Conservation (phyloP, 306 rosid genomes). For the Vigna reflexopilosa region DNA sequence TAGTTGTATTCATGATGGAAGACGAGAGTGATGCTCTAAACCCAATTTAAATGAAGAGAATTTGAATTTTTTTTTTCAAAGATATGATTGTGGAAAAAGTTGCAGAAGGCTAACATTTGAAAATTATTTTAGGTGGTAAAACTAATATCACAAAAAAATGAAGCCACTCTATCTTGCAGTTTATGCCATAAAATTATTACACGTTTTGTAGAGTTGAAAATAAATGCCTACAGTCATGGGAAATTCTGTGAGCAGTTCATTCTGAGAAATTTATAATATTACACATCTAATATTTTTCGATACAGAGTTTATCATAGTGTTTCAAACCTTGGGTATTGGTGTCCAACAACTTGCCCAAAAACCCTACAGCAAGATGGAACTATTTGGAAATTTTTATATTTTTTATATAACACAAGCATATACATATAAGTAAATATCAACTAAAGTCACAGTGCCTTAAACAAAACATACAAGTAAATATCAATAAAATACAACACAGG, state of each 20-base stretch:
- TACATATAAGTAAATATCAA: too few species aligned
- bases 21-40: not conserved
- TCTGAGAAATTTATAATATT: not conserved
- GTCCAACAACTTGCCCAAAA: too few species aligned
- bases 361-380: too few species aligned
- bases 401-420: too few species aligned
- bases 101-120: slow-evolving; percentile 26
- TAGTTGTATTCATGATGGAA: not conserved
- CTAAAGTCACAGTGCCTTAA: not conserved
- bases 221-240: slow-evolving; percentile 2
- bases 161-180: not conserved
- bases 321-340: too few species aligned
- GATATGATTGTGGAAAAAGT: not conserved
- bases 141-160: slow-evolving; percentile 23
- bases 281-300: not conserved
- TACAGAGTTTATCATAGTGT: not conserved
- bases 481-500: too few species aligned
- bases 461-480: too few species aligned
- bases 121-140: slow-evolving; percentile 13
- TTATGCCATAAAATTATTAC: not conserved
- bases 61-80: slow-evolving; percentile 17
- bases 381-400: too few species aligned
- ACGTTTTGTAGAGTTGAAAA: slow-evolving; percentile 1
- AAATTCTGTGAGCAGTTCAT: not conserved
- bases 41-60: not conserved